Conservation (phyloP, 345 rosid species). For the Cardamine occulta region DNA sequence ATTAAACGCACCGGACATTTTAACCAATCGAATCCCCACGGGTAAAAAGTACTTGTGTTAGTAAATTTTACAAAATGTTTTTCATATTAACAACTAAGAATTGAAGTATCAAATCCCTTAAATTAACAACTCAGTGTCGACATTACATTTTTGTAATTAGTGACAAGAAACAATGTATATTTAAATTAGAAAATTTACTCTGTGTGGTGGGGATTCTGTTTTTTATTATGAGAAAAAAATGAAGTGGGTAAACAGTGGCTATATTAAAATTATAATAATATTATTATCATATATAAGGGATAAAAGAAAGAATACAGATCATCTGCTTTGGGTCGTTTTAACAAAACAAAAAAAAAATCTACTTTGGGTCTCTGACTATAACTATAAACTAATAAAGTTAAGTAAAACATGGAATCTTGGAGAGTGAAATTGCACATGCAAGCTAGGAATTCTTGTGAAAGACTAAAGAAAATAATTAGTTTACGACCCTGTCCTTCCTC, state of each 20-base stretch:
- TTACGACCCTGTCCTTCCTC: constrained; percentile 12
- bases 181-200: background rate
- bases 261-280: too few relatives aligned
- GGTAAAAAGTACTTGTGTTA: background rate
- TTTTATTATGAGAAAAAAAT: background rate
- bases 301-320: background rate
- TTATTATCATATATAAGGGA: background rate
- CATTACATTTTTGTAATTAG: background rate
- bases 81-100: background rate
- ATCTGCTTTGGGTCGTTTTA: background rate
- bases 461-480: constrained; percentile 3
- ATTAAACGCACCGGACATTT: constrained; percentile 6
- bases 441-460: constrained; percentile 36
- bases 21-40: background rate
- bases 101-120: constrained; percentile 1
- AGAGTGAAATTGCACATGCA: constrained; percentile 37
- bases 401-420: constrained; percentile 31
- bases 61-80: background rate
- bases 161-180: background rate
- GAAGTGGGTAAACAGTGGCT: constrained; percentile 23
- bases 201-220: background rate
- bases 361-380: background rate
- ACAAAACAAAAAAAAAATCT: too few relatives aligned
- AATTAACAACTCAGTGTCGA: background rate
- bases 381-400: constrained; percentile 6